phyloP scores from a whole-genome alignment of 2,329 filamentous ascomycete species.

The Aspergillus pseudoglaucus region DNA sequence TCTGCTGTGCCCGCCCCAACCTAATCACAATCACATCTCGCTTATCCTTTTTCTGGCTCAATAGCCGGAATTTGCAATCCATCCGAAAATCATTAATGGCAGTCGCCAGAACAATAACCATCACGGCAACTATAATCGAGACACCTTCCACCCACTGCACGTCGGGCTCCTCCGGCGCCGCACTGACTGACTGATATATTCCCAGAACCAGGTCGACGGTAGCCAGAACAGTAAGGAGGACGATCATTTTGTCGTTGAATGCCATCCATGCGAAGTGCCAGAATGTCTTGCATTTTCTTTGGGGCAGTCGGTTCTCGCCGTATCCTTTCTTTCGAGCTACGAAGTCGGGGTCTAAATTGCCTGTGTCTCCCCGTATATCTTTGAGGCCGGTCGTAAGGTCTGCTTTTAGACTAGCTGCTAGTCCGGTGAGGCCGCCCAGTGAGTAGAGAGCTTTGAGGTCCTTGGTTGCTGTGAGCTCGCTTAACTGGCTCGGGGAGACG shows the following conservation, averaged over 20 bases:
- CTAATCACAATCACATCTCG: constrained; percentile 67
- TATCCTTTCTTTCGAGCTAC: constrained; percentile 64
- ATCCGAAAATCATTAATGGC: constrained; percentile 77
- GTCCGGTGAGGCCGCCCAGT: constrained; percentile 63
- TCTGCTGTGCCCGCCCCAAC: constrained; percentile 62
- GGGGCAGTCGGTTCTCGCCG: constrained; percentile 60
- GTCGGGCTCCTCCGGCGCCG: constrained; percentile 46
- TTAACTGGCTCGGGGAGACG: constrained; percentile 65
- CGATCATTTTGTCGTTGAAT: constrained; percentile 74
- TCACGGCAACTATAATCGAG: constrained; percentile 69
- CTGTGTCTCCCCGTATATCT: constrained; percentile 54
- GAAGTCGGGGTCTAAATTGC: constrained; percentile 37
- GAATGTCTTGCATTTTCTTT: constrained; percentile 63
- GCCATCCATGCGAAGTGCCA: constrained; percentile 69
- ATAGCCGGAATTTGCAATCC: constrained; percentile 70
- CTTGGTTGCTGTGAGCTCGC: constrained; percentile 75
- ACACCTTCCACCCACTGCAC: constrained; percentile 80
- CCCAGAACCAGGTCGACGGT: constrained; percentile 68
- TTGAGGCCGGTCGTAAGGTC: constrained; percentile 61
- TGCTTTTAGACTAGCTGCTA: constrained; percentile 67
- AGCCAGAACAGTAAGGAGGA: constrained; percentile 64
- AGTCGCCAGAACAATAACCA: constrained; percentile 68
- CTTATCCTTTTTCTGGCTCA: constrained; percentile 75
- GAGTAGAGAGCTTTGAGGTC: constrained; percentile 67
- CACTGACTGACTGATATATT: constrained; percentile 63